These are phyloP conservation scores for Persicaria maculosa DNA, from an alignment of 148 eudicot genomes.

Conservation along the genomic window DNA sequence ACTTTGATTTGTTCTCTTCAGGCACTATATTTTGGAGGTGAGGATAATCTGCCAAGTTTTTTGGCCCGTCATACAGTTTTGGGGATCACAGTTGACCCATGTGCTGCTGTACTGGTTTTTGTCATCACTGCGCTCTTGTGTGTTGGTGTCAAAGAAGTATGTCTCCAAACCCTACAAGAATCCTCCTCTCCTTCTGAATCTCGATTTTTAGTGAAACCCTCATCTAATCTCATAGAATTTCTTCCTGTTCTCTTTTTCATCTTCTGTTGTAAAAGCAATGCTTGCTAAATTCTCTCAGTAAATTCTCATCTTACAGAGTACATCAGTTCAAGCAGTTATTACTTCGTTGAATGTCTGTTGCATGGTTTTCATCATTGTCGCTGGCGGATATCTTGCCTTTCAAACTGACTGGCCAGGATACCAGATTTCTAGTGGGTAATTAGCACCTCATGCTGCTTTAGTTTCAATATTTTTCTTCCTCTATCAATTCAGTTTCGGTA, in stretches of 20 bases:
- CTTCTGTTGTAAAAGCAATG: not conserved
- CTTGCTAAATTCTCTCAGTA: not conserved
- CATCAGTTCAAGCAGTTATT: constrained; percentile 43
- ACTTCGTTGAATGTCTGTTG: constrained; percentile 45
- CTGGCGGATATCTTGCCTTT: constrained; percentile 50
- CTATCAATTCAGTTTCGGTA: not conserved
- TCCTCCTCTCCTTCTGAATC: not conserved
- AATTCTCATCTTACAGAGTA: constrained; percentile 31
- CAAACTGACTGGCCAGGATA: constrained; percentile 57
- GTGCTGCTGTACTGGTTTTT: constrained; percentile 42
- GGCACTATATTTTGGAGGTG: constrained; percentile 57
- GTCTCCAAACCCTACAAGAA: not conserved
- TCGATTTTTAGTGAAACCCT: not conserved
- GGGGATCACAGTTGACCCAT: constrained; percentile 46
- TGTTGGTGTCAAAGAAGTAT: constrained; percentile 58
- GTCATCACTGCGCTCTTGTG: constrained; percentile 45
- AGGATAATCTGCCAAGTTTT: constrained; percentile 40
- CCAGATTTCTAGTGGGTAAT: constrained; percentile 46
- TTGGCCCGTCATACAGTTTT: constrained; percentile 41
- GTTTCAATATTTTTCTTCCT: not conserved
- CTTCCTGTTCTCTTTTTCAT: not conserved
- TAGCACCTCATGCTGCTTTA: constrained; percentile 1
- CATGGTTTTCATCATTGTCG: constrained; percentile 44
- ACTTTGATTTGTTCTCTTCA: constrained; percentile 8
- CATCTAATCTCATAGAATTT: not conserved